Percentiles rank a stretch among this genome's conserved stretches.
These are phyloP conservation scores for Aureobasidium sp. DNA, from an alignment of 2,329 filamentous ascomycete genomes.

Conservation along the genomic window DNA sequence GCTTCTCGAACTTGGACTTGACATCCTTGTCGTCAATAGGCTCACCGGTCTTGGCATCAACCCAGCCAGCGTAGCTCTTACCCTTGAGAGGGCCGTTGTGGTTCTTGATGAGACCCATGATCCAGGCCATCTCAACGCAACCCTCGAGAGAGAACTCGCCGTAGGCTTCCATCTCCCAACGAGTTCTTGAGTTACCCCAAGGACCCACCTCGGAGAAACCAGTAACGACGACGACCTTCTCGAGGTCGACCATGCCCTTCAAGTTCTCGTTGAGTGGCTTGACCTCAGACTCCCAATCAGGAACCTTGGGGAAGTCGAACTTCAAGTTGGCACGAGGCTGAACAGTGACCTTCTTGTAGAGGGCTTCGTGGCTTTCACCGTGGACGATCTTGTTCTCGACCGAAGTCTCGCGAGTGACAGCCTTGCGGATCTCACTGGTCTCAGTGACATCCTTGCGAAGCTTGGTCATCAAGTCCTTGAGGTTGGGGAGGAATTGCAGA, in stretches of 20 bases:
- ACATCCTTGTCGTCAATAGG: constrained; percentile 97
- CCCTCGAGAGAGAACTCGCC: constrained; percentile 96
- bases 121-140: constrained; percentile 99
- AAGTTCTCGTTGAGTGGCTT: constrained; percentile 81
- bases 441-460: constrained; percentile 92
- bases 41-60: constrained; percentile 88
- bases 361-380: constrained; percentile 80
- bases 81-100: constrained; percentile 95
- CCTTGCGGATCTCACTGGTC: constrained; percentile 85
- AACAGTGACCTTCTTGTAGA: constrained; percentile 91
- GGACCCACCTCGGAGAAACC: constrained; percentile 94
- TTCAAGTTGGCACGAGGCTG: constrained; percentile 97
- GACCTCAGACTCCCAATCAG: constrained; percentile 86
- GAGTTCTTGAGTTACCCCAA: constrained; percentile 96
- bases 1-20: constrained; percentile 95
- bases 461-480: constrained; percentile 89
- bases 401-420: constrained; percentile 90
- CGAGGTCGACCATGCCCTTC: constrained; percentile 97
- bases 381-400: constrained; percentile 98
- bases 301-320: constrained; percentile 85
- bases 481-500: constrained; percentile 91
- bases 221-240: constrained; percentile 95
- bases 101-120: constrained; percentile 99
- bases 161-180: constrained; percentile 98
- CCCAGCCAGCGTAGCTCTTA: constrained; percentile 93